These are phyloP conservation scores for thale cress (Arabidopsis thaliana) DNA, from an alignment of 345 rosid genomes.

Conservation along the genomic window TAIR10.1 NC_003070.9:29450501-29451000, in stretches of 20 bases:
- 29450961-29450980: conserved; percentile 63
- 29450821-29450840: conserved; percentile 49
- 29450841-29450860: conserved; percentile 49
- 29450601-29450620: neutral
- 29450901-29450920: conserved; percentile 53
- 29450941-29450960: conserved; percentile 66
- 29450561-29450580: neutral
- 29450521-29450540: conserved; percentile 15
- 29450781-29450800: conserved; percentile 47
- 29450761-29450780: conserved; percentile 33
- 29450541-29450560: neutral
- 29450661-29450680: neutral
- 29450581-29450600: conserved; percentile 6
- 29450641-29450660: neutral
- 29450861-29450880: conserved; percentile 46
- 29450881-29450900: conserved; percentile 51
- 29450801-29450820: conserved; percentile 41
- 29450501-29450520: conserved; percentile 27
- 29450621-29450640: neutral
- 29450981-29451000: conserved; percentile 54
- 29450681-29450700: conserved; percentile 18
- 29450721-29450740: conserved; percentile 19
- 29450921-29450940: conserved; percentile 51
- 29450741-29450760: conserved; percentile 22
- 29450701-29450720: neutral